Conservation (phyloP, 352 stramenopile genomes). For the Phytophthora fragariae region DNA sequence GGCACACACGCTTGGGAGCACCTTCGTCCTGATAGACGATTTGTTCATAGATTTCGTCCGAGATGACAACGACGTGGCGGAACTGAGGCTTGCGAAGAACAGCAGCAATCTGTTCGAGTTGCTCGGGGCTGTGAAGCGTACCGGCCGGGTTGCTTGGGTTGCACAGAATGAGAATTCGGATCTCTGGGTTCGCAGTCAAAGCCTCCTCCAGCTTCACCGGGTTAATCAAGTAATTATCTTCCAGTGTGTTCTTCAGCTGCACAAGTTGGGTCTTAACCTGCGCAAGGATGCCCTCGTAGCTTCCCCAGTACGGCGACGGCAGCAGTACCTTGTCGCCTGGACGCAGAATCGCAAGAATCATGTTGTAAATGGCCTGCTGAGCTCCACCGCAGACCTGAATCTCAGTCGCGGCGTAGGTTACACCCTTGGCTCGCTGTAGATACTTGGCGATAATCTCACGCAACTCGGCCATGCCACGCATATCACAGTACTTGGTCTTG, state of each 20-base stretch:
- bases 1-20: conserved; percentile 56
- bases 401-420: conserved; percentile 91
- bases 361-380: conserved; percentile 95
- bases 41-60: conserved; percentile 97
- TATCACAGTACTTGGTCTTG: conserved; percentile 95
- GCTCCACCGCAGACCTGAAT: conserved; percentile 96
- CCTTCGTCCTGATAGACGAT: conserved; percentile 90
- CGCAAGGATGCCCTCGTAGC: conserved; percentile 95
- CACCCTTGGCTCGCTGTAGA: conserved; percentile 85
- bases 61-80: conserved; percentile 88
- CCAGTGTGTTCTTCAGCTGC: conserved; percentile 87
- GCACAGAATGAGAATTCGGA: conserved; percentile 94
- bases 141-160: conserved; percentile 97
- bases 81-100: conserved; percentile 67
- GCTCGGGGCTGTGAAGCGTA: conserved; percentile 71
- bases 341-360: conserved; percentile 89
- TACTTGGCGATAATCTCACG: conserved; percentile 91
- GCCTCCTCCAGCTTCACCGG: conserved; percentile 75
- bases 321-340: conserved; percentile 95
- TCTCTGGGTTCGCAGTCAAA: conserved; percentile 72
- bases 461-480: conserved; percentile 91
- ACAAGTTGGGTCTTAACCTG: conserved; percentile 90
- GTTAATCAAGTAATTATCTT: conserved; percentile 94
- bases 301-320: conserved; percentile 97
- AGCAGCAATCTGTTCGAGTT: conserved; percentile 57